Percentiles rank a stretch among this genome's conserved stretches.
phyloP scores from a whole-genome alignment of 1,284 basidiomycete species.

The Apiotrichum siamense region DNA sequence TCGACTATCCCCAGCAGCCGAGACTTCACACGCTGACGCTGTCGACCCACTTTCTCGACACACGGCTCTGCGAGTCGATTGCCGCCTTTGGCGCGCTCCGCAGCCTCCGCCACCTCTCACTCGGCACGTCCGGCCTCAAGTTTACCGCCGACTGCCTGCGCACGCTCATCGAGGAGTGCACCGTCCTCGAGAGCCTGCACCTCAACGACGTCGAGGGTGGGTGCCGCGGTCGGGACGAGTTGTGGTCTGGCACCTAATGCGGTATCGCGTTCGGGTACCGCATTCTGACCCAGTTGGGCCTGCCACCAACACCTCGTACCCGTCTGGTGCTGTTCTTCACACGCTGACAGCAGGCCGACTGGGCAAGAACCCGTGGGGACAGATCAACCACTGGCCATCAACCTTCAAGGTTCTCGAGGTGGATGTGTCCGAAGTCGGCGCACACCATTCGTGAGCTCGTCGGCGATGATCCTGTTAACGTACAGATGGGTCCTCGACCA shows the following conservation, averaged over 20 bases:
- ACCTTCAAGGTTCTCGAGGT: conserved; percentile 18
- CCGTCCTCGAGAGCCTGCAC: conserved; percentile 15
- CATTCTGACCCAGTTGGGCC: too few species aligned
- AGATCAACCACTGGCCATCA: conserved; percentile 23
- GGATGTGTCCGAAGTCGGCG: conserved; percentile 19
- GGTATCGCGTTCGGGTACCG: too few species aligned
- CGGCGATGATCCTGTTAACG: background rate
- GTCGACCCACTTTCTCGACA: conserved; percentile 28
- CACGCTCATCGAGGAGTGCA: conserved; percentile 20
- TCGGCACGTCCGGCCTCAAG: conserved; percentile 26
- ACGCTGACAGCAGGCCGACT: conserved; percentile 23
- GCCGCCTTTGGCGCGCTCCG: conserved; percentile 19
- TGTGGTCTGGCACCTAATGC: too few species aligned
- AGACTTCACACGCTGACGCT: conserved; percentile 17
- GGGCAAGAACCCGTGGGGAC: conserved; percentile 27
- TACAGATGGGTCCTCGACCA: conserved; percentile 30
- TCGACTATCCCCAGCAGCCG: background rate
- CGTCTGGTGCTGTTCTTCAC: too few species aligned
- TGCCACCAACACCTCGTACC: too few species aligned
- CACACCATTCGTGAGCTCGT: conserved; percentile 24
- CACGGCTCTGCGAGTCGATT: conserved; percentile 17
- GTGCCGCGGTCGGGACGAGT: background rate
- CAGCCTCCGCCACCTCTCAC: conserved; percentile 19
- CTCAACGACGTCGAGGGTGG: conserved; percentile 27
- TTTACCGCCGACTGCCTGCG: conserved; percentile 24